Evolutionary conservation across 2,329 filamentous ascomycete genomes (phyloP).

Genomic region (Epichloe sylvatica): DNA sequence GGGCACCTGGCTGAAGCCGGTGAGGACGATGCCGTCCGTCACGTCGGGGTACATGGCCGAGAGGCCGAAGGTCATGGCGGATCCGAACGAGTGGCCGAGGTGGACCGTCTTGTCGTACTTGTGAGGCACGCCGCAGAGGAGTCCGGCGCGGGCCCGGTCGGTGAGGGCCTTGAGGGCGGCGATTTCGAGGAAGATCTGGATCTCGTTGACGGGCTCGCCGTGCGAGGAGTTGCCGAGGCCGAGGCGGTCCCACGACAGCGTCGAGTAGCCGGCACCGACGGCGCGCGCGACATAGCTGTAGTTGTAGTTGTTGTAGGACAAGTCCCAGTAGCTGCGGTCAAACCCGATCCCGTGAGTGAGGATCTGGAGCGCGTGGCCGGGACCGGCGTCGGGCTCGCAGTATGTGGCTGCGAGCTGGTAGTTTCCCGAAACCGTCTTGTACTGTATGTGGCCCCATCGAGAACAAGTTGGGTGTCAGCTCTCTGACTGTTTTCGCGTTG

Average conservation of each 20-base stretch:
- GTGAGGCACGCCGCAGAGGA: slow-evolving; percentile 26
- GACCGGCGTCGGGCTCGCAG: slow-evolving; percentile 39
- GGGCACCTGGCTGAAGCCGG: slow-evolving; percentile 40
- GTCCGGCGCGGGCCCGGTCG: slow-evolving; percentile 29
- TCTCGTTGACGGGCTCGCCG: slow-evolving; percentile 44
- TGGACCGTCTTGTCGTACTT: slow-evolving; percentile 36
- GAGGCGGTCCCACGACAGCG: slow-evolving; percentile 47
- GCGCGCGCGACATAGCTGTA: slow-evolving; percentile 49
- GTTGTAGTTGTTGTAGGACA: slow-evolving; percentile 40
- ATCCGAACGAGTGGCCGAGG: slow-evolving; percentile 52
- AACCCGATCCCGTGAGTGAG: slow-evolving; percentile 29
- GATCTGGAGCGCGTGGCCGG: slow-evolving; percentile 24
- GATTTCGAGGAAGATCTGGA: slow-evolving; percentile 45
- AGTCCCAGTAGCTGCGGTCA: slow-evolving; percentile 45
- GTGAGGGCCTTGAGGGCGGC: slow-evolving; percentile 43
- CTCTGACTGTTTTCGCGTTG: too few relatives aligned
- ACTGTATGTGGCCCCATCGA: slow-evolving; percentile 17
- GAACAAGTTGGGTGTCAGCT: not conserved
- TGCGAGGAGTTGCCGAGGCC: slow-evolving; percentile 45
- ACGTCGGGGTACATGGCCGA: slow-evolving; percentile 36
- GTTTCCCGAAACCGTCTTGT: slow-evolving; percentile 33
- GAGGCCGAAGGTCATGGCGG: slow-evolving; percentile 41
- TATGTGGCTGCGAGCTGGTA: slow-evolving; percentile 48
- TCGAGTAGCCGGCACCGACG: slow-evolving; percentile 42
- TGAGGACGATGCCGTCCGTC: slow-evolving; percentile 45